Evolutionary conservation across 2,329 filamentous ascomycete genomes (phyloP).

Genomic region (Tothia fuscella): DNA sequence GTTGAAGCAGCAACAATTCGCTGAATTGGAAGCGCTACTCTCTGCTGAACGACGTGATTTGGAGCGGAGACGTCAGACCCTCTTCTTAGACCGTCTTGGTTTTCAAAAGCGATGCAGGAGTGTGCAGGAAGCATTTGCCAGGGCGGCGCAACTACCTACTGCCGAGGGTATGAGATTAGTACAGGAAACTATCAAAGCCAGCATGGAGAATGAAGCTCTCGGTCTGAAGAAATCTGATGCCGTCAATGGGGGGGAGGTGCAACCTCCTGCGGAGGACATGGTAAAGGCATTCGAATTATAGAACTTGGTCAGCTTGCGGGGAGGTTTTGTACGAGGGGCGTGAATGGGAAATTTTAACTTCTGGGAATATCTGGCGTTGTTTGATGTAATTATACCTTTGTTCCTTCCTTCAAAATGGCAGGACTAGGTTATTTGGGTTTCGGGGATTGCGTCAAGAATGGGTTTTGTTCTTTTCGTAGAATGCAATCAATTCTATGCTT

Average conservation of each 20-base stretch:
- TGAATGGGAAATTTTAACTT: no score
- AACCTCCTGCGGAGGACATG: no score
- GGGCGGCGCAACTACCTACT: conserved; percentile 21
- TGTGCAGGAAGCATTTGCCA: conserved; percentile 63
- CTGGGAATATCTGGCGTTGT: no score
- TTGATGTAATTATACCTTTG: no score
- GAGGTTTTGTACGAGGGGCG: no score
- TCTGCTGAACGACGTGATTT: conserved; percentile 87
- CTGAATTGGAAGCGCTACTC: conserved; percentile 86
- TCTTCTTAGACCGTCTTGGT: conserved; percentile 82
- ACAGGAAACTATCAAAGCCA: conserved; percentile 1
- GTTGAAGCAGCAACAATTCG: conserved; percentile 90
- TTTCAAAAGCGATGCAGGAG: conserved; percentile 82
- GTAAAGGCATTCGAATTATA: no score
- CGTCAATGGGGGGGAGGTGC: conserved; percentile 5
- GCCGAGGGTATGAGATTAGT: conserved; percentile 7
- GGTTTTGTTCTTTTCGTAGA: no score
- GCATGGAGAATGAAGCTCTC: conserved; percentile 8
- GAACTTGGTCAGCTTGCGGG: no score
- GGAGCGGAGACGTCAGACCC: conserved; percentile 79
- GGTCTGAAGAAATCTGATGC: conserved; percentile 11
- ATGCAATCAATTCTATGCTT: no score
- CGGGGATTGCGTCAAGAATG: no score
- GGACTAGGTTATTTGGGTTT: no score
- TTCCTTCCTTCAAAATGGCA: no score